Base-by-base conservation (phyloP, 2,329 filamentous ascomycete genomes). In the Paramyrothecium sp. region DNA sequence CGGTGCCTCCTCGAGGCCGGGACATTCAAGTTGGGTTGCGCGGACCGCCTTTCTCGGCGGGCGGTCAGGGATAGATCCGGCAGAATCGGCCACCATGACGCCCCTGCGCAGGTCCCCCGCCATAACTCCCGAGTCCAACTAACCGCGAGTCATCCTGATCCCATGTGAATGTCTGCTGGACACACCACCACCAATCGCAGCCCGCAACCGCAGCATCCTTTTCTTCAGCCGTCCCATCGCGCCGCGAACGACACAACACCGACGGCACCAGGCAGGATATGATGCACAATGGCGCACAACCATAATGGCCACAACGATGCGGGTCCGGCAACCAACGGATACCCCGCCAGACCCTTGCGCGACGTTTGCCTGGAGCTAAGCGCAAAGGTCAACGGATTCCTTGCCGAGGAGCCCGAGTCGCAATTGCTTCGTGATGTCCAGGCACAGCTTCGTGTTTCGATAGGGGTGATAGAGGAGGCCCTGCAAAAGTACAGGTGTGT, bases 391-490 rank as follows among this genome's bases (percentile, higher is more conserved):
- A 76, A 83, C 52, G 77, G 80, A 22, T 92, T 96, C 68, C 78
- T 96, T 56, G 78, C 78, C 51, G 80, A 86, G 61, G 73, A 84
- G 33, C 78, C 84, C 58, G 77, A 80, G 3, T 81, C 83, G 20
- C 76, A 84, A 55, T 73, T 84, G 49, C 74, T 93, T 57, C 78
- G 76, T 64, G 79, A 79, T 56, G 85, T 92, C 26, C 93, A 97
- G 75, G 75, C 78, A 57, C 92, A 95, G 78, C 89, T 90, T 50
- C 83, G 86, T 59, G 78, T 85, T 54, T 89, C 92, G 22, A 80
- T 96, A 67, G 81, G 75, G 21, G 87, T 97, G 21, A 86, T 97
- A 57, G 83, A 86, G 59, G 84, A 91, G 66, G 91, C 93, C 16
- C 78, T 97, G 68, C 75, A 84, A 61, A 82, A 81, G 69, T 98